These are phyloP conservation scores for Cyclostephanos tholiformis DNA, from an alignment of 108 stramenopile species.

Conservation along the genomic window DNA sequence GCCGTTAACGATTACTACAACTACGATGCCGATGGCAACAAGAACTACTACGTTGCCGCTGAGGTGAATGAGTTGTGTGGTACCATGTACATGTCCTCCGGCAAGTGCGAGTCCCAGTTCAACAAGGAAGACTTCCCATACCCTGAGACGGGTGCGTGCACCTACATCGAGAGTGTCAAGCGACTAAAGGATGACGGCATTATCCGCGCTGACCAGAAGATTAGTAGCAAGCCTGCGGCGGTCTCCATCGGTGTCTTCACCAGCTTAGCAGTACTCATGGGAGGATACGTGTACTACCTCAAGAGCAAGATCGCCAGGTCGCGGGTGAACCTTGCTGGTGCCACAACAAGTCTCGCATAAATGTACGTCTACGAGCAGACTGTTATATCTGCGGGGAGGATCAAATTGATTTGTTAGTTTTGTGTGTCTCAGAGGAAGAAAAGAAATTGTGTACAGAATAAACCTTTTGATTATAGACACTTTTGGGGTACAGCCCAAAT, in stretches of 20 bases:
- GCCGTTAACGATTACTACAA: conserved; percentile 30
- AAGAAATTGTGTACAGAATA: too few relatives aligned
- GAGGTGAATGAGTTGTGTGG: conserved; percentile 66
- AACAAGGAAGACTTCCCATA: conserved; percentile 56
- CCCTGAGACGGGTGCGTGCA: conserved; percentile 80
- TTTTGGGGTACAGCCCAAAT: too few relatives aligned
- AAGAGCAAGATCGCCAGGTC: conserved; percentile 50
- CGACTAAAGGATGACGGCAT: conserved; percentile 81
- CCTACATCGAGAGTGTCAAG: conserved; percentile 87
- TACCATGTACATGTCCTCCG: conserved; percentile 64
- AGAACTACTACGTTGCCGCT: conserved; percentile 45
- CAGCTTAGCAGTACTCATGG: conserved; percentile 66
- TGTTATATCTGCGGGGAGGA: too few relatives aligned
- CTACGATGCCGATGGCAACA: conserved; percentile 51
- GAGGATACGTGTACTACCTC: conserved; percentile 84
- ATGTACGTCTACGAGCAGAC: too few relatives aligned
- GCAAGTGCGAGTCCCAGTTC: conserved; percentile 83
- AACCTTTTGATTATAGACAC: too few relatives aligned
- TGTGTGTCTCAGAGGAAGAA: too few relatives aligned
- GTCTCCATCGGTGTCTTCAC: conserved; percentile 76
- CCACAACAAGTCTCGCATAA: conserved; percentile 32
- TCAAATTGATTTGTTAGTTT: too few relatives aligned
- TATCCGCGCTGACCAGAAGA: conserved; percentile 64
- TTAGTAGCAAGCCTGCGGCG: conserved; percentile 74
- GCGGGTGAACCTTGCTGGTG: conserved; percentile 46